Base-by-base conservation (phyloP, 1,139 yeast species). In the Suhomyces coccinellae region DNA sequence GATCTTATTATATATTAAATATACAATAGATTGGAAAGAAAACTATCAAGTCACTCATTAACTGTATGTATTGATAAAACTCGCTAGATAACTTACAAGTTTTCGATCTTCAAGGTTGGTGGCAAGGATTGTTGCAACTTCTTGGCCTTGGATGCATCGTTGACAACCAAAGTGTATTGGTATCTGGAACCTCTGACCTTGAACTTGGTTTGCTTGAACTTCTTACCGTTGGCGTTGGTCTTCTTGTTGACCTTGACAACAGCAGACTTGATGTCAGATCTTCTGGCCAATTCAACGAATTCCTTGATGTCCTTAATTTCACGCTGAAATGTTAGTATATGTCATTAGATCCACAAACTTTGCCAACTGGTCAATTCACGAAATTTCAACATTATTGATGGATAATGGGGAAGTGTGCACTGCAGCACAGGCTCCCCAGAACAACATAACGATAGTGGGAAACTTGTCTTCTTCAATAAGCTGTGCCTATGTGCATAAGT, bases 111-210 rank as follows among this genome's bases (percentile, higher is more conserved):
- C 74, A 91, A 83, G 68, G 90, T 83, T 73, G 98, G 97, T 75
- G 98, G 97, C 71, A 93, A 84, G 68, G 98, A 87, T 83, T 93
- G 97, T 72, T 88, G 87, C 79, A 93, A 84, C 84, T 93, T 95
- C 85, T 88, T 87, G 67, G 98, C 99, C 85, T 90, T 91, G 74
- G 90, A 87, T 70, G 91, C 88, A 75, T 95, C 99, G 80, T 87
- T 84, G 67, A 93, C 93, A 65, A 87, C 87, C 76, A 93, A 83
- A 67, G 99, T 93, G 89, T 93, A 93, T 70, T 89, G 85, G 83
- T 87, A 77, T 75, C 82, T 88, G 61, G 97, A 69, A 75, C 97
- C 97, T 83, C 99, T 89, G 70, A 93, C 90, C 89, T 95, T 93
- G 93, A 93, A 93, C 81, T 93, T 93, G 82, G 97, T 90, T 79